Evolutionary conservation across 2,329 filamentous ascomycete genomes (phyloP).

Genomic region (Colletotrichum viniferum): DNA sequence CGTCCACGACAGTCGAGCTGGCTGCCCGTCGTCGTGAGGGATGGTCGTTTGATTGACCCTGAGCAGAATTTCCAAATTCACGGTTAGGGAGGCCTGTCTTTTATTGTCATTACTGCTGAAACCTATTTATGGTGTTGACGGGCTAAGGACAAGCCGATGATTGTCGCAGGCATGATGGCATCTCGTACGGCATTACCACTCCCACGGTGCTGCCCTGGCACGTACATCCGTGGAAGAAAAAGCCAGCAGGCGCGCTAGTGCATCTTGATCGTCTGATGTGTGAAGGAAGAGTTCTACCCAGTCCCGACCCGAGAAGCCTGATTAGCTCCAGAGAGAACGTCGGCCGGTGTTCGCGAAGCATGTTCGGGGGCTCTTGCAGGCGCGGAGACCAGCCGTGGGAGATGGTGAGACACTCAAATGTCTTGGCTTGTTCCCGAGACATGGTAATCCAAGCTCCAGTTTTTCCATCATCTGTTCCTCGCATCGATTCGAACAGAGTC

Average conservation of each 20-base stretch:
- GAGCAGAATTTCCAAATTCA: not conserved
- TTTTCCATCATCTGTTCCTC: conserved; percentile 7
- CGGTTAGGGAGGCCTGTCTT: not conserved
- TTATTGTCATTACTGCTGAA: not conserved
- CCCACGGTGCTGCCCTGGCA: not conserved
- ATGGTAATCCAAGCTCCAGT: conserved; percentile 1
- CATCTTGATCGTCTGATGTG: conserved; percentile 13
- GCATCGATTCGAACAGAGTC: not conserved
- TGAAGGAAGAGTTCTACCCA: not conserved
- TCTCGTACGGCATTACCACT: not conserved
- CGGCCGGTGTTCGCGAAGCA: conserved; percentile 10
- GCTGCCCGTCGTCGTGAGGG: not conserved
- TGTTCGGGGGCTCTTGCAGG: conserved; percentile 8
- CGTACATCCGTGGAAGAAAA: not conserved
- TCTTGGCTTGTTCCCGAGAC: conserved; percentile 12
- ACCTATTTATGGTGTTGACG: not conserved
- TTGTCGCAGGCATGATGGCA: not conserved
- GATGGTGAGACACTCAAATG: conserved; percentile 14
- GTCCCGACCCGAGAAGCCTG: not conserved
- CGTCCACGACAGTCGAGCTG: not conserved
- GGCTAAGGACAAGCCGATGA: not conserved
- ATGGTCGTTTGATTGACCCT: not conserved
- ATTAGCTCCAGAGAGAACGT: not conserved
- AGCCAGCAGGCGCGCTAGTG: not conserved
- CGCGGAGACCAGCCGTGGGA: conserved; percentile 12